Evolutionary conservation across 192 early-diverging fungal species (phyloP).

Genomic region (Mortierella antarctica): DNA sequence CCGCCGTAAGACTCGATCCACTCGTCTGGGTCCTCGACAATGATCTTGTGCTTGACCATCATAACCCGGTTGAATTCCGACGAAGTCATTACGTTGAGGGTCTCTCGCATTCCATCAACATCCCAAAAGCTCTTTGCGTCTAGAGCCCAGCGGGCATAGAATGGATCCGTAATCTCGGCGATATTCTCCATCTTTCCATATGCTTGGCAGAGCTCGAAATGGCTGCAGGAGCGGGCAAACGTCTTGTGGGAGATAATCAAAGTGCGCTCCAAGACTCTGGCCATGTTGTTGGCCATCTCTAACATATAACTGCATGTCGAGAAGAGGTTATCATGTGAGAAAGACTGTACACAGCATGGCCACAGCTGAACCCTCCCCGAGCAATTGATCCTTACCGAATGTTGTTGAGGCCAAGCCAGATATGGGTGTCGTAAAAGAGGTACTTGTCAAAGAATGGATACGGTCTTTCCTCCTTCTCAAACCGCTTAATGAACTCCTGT

Average conservation of each 20-base stretch:
- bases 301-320: no score
- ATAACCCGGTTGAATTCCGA: constrained; percentile 14
- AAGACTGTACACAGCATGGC: no score
- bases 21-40: constrained; percentile 11
- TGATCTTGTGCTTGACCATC: constrained; percentile 12
- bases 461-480: constrained; percentile 3
- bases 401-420: no score
- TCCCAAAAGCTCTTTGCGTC: constrained; percentile 8
- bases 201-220: no score
- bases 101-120: constrained; percentile 6
- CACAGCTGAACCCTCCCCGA: no score
- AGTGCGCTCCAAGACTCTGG: no score
- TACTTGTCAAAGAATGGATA: constrained; percentile 4
- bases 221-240: no score
- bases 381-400: no score
- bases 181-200: neutral
- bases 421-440: no score
- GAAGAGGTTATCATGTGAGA: no score
- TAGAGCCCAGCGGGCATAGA: constrained; percentile 9
- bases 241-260: no score
- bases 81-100: constrained; percentile 15
- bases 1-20: constrained; percentile 7
- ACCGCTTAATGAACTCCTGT: constrained; percentile 10
- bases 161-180: constrained; percentile 4
- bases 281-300: no score